These are phyloP conservation scores for Trametes villosa DNA, from an alignment of 768 basidiomycete genomes.

Conservation along the genomic window DNA sequence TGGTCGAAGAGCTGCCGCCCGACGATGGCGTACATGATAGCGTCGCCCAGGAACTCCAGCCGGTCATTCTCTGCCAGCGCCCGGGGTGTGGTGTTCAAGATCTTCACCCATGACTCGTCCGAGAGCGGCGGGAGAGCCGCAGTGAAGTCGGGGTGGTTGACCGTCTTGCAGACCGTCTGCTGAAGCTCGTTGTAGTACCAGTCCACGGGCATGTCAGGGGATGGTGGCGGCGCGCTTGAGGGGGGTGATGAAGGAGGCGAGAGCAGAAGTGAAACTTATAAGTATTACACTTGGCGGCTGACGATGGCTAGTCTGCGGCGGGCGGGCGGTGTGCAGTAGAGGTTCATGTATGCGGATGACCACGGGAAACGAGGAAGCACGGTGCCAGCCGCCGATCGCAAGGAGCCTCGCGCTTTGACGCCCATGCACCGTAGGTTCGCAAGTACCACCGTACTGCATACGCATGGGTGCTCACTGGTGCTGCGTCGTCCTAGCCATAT, in stretches of 20 bases:
- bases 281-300: background rate
- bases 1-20: conserved; percentile 43
- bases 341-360: conserved; percentile 9
- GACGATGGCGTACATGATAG: conserved; percentile 48
- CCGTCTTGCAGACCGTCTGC: conserved; percentile 24
- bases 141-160: conserved; percentile 27
- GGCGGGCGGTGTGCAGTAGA: background rate
- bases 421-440: too few relatives aligned
- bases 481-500: too few relatives aligned
- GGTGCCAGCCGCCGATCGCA: too few relatives aligned
- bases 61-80: conserved; percentile 38
- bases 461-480: too few relatives aligned
- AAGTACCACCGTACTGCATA: too few relatives aligned
- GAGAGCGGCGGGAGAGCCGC: conserved; percentile 41
- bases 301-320: background rate
- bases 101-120: conserved; percentile 33
- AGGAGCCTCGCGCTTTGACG: background rate
- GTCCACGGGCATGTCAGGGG: background rate
- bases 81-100: conserved; percentile 21
- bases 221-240: background rate
- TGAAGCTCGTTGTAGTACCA: conserved; percentile 22
- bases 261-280: too few relatives aligned
- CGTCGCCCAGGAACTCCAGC: conserved; percentile 53
- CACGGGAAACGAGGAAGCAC: background rate
- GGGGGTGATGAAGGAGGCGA: too few relatives aligned